phyloP scores from a whole-genome alignment of 106 monocot species.

The Allium sativum region DNA sequence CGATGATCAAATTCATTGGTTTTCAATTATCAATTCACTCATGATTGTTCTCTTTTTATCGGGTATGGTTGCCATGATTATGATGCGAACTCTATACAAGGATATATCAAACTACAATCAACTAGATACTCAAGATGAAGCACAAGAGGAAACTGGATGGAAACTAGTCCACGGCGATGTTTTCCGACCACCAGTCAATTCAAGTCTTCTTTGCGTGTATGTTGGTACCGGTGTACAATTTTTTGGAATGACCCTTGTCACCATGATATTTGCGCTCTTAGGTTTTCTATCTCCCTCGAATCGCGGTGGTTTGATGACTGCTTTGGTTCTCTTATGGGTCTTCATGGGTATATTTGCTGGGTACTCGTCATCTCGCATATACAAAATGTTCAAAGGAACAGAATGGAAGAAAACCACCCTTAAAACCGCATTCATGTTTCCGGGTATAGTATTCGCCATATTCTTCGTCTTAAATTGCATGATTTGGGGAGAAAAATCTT shows the following conservation, averaged over 20 bases:
- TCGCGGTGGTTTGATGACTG: constrained; percentile 67
- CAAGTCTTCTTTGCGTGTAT: constrained; percentile 57
- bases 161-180: constrained; percentile 71
- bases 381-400: constrained; percentile 66
- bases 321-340: constrained; percentile 68
- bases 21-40: constrained; percentile 61
- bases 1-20: constrained; percentile 77
- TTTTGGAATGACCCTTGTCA: constrained; percentile 58
- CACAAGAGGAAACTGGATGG: constrained; percentile 75
- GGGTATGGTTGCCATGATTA: constrained; percentile 81
- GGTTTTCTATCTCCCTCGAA: constrained; percentile 70
- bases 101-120: constrained; percentile 73
- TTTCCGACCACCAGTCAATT: constrained; percentile 45
- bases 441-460: constrained; percentile 43
- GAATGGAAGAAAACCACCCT: constrained; percentile 68
- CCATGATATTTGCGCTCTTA: constrained; percentile 58
- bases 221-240: constrained; percentile 73
- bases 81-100: constrained; percentile 61
- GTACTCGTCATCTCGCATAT: constrained; percentile 47
- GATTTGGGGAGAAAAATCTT: constrained; percentile 73
- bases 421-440: constrained; percentile 61
- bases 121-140: constrained; percentile 63
- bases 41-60: constrained; percentile 77
- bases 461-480: constrained; percentile 61
- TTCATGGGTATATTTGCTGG: constrained; percentile 77